Percentiles rank a stretch among this genome's conserved stretches.
Evolutionary conservation across 2,329 filamentous ascomycete species (phyloP).

Genomic region (Penicillium sp.): DNA sequence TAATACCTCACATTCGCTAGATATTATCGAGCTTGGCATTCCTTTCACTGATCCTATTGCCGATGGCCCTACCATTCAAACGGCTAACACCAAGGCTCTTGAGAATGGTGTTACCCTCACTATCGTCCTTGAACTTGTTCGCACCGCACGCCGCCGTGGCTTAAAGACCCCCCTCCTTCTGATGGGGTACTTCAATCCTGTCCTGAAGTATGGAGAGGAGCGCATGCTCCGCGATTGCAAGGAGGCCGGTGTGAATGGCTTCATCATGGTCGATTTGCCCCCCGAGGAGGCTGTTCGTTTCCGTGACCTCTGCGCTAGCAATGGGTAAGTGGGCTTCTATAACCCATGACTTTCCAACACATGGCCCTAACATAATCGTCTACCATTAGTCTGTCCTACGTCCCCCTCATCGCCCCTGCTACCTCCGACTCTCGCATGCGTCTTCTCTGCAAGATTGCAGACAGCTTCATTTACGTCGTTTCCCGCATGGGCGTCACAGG

Average conservation of each 20-base stretch:
- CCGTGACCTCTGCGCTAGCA: slow-evolving; percentile 34
- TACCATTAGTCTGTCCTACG: slow-evolving; percentile 70
- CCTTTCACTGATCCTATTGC: slow-evolving; percentile 98
- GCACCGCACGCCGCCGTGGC: slow-evolving; percentile 71
- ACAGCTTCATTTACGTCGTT: slow-evolving; percentile 98
- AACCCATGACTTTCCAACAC: background rate
- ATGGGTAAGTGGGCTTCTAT: slow-evolving; percentile 26
- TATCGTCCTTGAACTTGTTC: slow-evolving; percentile 76
- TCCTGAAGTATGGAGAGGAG: slow-evolving; percentile 92
- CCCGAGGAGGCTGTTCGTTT: slow-evolving; percentile 90
- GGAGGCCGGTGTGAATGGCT: slow-evolving; percentile 83
- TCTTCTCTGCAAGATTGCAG: slow-evolving; percentile 90
- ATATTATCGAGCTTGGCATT: slow-evolving; percentile 91
- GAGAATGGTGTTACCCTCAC: slow-evolving; percentile 82
- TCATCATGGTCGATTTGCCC: slow-evolving; percentile 93
- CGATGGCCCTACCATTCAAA: slow-evolving; percentile 95
- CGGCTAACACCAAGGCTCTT: slow-evolving; percentile 84
- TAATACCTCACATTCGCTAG: slow-evolving; percentile 46
- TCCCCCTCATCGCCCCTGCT: slow-evolving; percentile 91
- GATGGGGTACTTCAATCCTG: slow-evolving; percentile 99
- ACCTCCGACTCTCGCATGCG: slow-evolving; percentile 93
- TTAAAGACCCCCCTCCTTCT: slow-evolving; percentile 79
- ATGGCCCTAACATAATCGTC: background rate
- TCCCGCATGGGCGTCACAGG: slow-evolving; percentile 96
- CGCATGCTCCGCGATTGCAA: slow-evolving; percentile 78